Evolutionary conservation across 139 green algal genomes (phyloP).

Genomic region (Parachlorella kessleri): DNA sequence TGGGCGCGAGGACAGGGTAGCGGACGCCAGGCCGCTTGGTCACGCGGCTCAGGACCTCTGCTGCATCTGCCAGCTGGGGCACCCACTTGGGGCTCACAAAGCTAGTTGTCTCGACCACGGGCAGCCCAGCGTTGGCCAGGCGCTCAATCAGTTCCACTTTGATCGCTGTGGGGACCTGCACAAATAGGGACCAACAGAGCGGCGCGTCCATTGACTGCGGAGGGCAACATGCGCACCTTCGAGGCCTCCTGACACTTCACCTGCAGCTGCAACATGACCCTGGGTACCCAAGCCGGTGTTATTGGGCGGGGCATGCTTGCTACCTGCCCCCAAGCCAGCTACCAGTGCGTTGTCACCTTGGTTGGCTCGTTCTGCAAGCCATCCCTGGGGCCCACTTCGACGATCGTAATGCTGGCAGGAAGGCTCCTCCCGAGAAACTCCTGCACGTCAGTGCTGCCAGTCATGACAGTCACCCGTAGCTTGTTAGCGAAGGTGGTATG

Average conservation of each 20-base stretch:
- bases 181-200: neutral
- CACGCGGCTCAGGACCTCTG: slow-evolving; percentile 74
- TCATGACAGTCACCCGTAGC: too few species aligned
- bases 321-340: too few species aligned
- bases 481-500: too few species aligned
- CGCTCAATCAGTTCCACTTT: slow-evolving; percentile 80
- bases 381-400: slow-evolving; percentile 87
- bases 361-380: slow-evolving; percentile 89
- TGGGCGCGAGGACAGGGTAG: slow-evolving; percentile 88
- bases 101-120: slow-evolving; percentile 78
- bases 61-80: slow-evolving; percentile 85
- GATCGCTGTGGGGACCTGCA: slow-evolving; percentile 59
- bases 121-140: slow-evolving; percentile 65
- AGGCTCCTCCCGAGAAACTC: slow-evolving; percentile 35
- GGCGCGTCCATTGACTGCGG: neutral
- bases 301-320: too few species aligned
- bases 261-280: too few species aligned
- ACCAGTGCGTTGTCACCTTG: slow-evolving; percentile 3
- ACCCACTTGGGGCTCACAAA: slow-evolving; percentile 93
- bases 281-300: too few species aligned
- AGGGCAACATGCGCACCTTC: too few species aligned
- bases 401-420: slow-evolving; percentile 59
- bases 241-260: too few species aligned
- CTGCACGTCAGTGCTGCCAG: too few species aligned
- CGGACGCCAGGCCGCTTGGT: slow-evolving; percentile 35